phyloP scores from a whole-genome alignment of 2,329 filamentous ascomycete genomes.

The Allantophomopsis cytisporea region DNA sequence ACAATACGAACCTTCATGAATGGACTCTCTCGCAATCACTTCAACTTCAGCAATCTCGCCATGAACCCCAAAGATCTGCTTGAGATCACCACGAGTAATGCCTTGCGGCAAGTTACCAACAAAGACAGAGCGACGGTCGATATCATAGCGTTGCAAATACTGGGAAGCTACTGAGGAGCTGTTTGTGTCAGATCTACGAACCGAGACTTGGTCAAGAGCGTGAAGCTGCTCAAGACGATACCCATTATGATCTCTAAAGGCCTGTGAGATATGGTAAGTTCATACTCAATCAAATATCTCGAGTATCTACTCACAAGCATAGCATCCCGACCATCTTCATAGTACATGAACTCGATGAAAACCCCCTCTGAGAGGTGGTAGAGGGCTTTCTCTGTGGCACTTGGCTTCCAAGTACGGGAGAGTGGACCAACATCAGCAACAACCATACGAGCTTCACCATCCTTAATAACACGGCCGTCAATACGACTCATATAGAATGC shows the following conservation, averaged over 20 bases:
- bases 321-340: slow-evolving; percentile 35
- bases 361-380: slow-evolving; percentile 21
- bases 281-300: slow-evolving; percentile 8
- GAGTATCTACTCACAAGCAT: slow-evolving; percentile 24
- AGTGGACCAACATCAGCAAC: slow-evolving; percentile 31
- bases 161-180: slow-evolving; percentile 4
- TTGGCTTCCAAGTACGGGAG: slow-evolving; percentile 10
- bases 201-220: slow-evolving; percentile 1
- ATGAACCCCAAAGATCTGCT: slow-evolving; percentile 21
- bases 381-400: slow-evolving; percentile 10
- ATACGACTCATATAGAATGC: slow-evolving; percentile 27
- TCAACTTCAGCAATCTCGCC: slow-evolving; percentile 23
- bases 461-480: slow-evolving; percentile 21
- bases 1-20: slow-evolving; percentile 3
- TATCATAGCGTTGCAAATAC: slow-evolving; percentile 23
- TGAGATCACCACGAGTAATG: slow-evolving; percentile 22
- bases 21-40: slow-evolving; percentile 16
- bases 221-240: slow-evolving; percentile 9
- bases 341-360: slow-evolving; percentile 34
- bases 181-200: background rate
- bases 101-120: slow-evolving; percentile 29
- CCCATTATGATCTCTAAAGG: slow-evolving; percentile 8
- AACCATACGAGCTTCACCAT: slow-evolving; percentile 28
- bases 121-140: slow-evolving; percentile 31
- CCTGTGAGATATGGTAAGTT: slow-evolving; percentile 7